A percentile compares a stretch with the other conserved stretches of the same genome.
phyloP scores from a whole-genome alignment of 345 rosid genomes.

The Dovyalis caffra region DNA sequence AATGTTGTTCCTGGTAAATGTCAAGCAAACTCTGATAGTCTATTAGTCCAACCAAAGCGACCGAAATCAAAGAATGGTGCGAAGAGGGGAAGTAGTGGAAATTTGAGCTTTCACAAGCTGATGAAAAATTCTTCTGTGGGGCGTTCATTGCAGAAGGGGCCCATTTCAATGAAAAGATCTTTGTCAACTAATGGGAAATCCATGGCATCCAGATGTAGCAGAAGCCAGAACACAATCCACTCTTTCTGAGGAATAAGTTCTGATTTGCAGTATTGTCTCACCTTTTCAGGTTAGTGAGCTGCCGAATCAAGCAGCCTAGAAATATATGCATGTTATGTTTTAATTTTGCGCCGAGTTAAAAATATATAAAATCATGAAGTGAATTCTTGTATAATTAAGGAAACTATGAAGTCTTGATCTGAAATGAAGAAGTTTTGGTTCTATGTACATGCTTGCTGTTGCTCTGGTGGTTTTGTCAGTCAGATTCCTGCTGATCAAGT shows the following conservation, averaged over 20 bases:
- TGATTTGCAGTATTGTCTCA: not conserved
- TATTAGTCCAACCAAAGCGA: slow-evolving; percentile 11
- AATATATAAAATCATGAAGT: not conserved
- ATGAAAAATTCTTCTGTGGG: slow-evolving; percentile 39
- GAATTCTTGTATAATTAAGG: not conserved
- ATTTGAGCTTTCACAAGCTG: slow-evolving; percentile 26
- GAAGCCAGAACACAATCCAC: slow-evolving; percentile 27
- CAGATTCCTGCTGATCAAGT: not conserved
- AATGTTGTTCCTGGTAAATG: slow-evolving; percentile 9
- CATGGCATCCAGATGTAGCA: slow-evolving; percentile 29
- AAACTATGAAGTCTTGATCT: not conserved
- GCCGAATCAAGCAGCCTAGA: not conserved
- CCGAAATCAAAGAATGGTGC: slow-evolving; percentile 15
- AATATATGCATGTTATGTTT: not conserved
- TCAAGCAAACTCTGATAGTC: slow-evolving; percentile 1
- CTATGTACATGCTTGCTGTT: not conserved
- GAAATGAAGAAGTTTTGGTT: not conserved
- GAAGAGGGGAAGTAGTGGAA: slow-evolving; percentile 20
- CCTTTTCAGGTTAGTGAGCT: not conserved
- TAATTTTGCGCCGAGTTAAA: not conserved
- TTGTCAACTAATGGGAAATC: slow-evolving; percentile 39
- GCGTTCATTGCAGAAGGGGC: slow-evolving; percentile 37
- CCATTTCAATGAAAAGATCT: slow-evolving; percentile 40
- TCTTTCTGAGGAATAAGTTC: slow-evolving; percentile 16
- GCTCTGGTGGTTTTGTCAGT: not conserved